Conservation (phyloP, 352 stramenopile genomes). For the Pythium graminicola region DNA sequence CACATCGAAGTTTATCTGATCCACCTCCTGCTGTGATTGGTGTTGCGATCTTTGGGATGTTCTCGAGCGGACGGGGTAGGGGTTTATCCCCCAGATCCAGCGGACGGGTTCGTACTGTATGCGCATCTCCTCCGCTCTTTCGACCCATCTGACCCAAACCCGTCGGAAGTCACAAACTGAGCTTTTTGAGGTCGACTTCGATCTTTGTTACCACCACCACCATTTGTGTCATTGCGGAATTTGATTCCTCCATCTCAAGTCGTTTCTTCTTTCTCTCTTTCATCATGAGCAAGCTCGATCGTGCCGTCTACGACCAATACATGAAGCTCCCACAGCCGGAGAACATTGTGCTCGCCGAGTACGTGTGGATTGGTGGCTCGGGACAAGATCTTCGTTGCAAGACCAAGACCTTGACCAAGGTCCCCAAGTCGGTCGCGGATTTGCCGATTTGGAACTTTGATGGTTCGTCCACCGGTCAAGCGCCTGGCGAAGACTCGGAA, state of each 20-base stretch:
- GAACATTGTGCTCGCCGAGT: constrained; percentile 81
- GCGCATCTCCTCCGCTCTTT: background rate
- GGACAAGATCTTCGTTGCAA: constrained; percentile 91
- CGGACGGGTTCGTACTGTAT: constrained; percentile 19
- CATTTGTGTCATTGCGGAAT: constrained; percentile 24
- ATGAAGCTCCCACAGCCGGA: constrained; percentile 50
- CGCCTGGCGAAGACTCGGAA: constrained; percentile 95
- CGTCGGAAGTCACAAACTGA: constrained; percentile 7
- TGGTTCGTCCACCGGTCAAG: constrained; percentile 94
- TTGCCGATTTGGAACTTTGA: constrained; percentile 98
- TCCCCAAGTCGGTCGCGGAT: constrained; percentile 59
- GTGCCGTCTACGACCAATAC: constrained; percentile 74
- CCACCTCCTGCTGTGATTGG: no score
- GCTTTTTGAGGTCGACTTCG: constrained; percentile 5
- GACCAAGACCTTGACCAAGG: constrained; percentile 87
- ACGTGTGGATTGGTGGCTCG: constrained; percentile 94
- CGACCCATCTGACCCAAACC: constrained; percentile 1
- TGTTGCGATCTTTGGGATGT: background rate
- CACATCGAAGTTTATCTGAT: no score
- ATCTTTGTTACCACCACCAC: constrained; percentile 4
- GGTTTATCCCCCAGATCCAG: background rate
- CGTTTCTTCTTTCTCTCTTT: background rate
- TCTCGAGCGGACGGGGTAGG: background rate
- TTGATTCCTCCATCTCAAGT: constrained; percentile 20
- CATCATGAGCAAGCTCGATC: constrained; percentile 79